Base-by-base conservation (phyloP, 2,329 filamentous ascomycete genomes). In the Aspergillus jensenii region DNA sequence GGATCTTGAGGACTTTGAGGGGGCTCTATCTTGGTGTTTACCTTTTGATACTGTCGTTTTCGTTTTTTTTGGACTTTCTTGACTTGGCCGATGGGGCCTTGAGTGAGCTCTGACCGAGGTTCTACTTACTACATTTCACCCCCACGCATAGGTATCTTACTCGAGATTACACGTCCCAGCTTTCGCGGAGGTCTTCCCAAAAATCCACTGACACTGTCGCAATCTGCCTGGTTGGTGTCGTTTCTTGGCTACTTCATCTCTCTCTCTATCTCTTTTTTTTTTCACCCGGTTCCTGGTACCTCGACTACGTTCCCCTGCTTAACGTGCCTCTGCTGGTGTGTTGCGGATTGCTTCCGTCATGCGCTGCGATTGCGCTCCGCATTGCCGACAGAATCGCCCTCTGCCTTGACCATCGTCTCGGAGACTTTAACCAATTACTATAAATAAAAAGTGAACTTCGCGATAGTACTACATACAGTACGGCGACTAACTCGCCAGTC, bases 301-400 rank as follows among this genome's bases (percentile, higher is more conserved):
- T 57, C 31, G 31, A 27, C 37, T 31, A 46, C 35, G 41, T 43
- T 51, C 33, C 44, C 23, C 43, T 41, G 47, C 25, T 45, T 21
- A 17, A 46, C 41, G 44, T 46, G 15, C 15, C 43, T 12, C 41
- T 40, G n/a, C 56, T 51, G 45, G 48, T 59, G 54, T 1, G 56
- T 48, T 47, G 54, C 49, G 40, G 40, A 33, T 46, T 49, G n/a
- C 49, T 45, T 62, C 57, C 59, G 63, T 62, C 62, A 66, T 66
- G 64, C 58, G 62, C 62, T 61, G 58, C 58, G 43, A 59, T 49
- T 60, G 57, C 63, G 52, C 58, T 58, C 50, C 55, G 55, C 46
- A 59, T 48, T 62, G 56, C 55, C 55, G 56, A 59, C 62, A 62
- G 55, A 61, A 56, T 55, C 55, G 60, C 58, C 50, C 58, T 49